These are phyloP conservation scores for Paramyrothecium roridum DNA, from an alignment of 2,329 filamentous ascomycete genomes.

Conservation along the genomic window DNA sequence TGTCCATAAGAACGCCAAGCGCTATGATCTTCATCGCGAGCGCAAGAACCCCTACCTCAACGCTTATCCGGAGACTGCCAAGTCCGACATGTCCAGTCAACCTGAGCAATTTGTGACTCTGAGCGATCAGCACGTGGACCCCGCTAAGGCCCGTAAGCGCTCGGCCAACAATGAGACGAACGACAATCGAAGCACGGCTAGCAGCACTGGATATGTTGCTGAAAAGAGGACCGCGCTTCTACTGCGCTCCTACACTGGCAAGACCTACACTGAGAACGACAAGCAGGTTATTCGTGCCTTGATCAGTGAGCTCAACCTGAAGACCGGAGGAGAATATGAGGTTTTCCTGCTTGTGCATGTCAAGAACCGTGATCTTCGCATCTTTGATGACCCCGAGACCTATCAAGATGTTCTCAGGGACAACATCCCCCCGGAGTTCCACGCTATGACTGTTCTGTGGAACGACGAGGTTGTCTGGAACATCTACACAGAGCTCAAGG, in stretches of 20 bases:
- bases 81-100: slow-evolving; percentile 9
- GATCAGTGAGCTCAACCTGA: slow-evolving; percentile 72
- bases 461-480: slow-evolving; percentile 70
- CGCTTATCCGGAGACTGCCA: slow-evolving; percentile 33
- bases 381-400: slow-evolving; percentile 55
- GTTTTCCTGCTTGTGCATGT: slow-evolving; percentile 79
- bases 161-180: slow-evolving; percentile 3
- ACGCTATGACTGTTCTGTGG: slow-evolving; percentile 70
- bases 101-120: slow-evolving; percentile 7
- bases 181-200: slow-evolving; percentile 7
- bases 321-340: slow-evolving; percentile 77
- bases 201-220: slow-evolving; percentile 16
- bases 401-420: slow-evolving; percentile 60
- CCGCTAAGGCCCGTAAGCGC: slow-evolving; percentile 10
- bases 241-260: slow-evolving; percentile 72
- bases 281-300: slow-evolving; percentile 75
- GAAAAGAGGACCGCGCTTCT: slow-evolving; percentile 68
- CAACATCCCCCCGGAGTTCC: slow-evolving; percentile 67
- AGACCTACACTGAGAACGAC: slow-evolving; percentile 75
- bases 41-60: slow-evolving; percentile 40
- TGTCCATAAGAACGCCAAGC: slow-evolving; percentile 59
- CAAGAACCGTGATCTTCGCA: slow-evolving; percentile 56
- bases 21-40: slow-evolving; percentile 48
- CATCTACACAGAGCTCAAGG: slow-evolving; percentile 73
- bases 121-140: neutral